These are phyloP conservation scores for Neonectria faginata DNA, from an alignment of 2,329 filamentous ascomycete genomes.

Conservation along the genomic window DNA sequence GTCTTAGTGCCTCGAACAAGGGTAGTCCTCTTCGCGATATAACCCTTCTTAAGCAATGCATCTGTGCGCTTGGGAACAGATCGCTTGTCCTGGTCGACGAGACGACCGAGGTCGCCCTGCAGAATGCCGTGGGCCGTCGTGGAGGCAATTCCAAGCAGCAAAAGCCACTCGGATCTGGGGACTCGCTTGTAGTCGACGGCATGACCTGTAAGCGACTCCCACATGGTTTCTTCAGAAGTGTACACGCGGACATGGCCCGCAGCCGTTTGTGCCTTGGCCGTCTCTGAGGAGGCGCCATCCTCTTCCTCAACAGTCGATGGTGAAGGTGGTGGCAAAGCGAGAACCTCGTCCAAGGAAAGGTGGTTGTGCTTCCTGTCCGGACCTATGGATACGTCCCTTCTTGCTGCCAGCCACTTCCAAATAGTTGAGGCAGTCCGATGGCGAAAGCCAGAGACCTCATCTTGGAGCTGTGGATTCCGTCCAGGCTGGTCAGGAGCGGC, in stretches of 20 bases:
- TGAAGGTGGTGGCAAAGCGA: constrained; percentile 36
- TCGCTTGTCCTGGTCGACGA: constrained; percentile 72
- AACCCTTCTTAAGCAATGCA: constrained; percentile 68
- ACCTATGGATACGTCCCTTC: constrained; percentile 53
- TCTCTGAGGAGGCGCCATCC: constrained; percentile 14
- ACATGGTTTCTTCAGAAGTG: constrained; percentile 67
- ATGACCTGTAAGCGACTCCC: constrained; percentile 71
- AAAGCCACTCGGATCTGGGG: constrained; percentile 69
- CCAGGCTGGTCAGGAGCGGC: constrained; percentile 18
- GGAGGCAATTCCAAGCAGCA: constrained; percentile 68
- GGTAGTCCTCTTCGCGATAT: constrained; percentile 70
- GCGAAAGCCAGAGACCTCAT: constrained; percentile 33
- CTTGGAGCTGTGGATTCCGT: constrained; percentile 21
- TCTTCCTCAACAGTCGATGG: constrained; percentile 7
- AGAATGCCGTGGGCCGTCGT: constrained; percentile 66
- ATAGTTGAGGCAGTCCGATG: constrained; percentile 48
- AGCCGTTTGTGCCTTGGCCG: background rate
- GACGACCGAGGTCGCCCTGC: constrained; percentile 68
- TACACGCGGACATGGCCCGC: constrained; percentile 52
- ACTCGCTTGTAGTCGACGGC: constrained; percentile 68
- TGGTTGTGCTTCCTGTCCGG: constrained; percentile 48
- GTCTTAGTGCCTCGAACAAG: constrained; percentile 70
- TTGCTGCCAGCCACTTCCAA: constrained; percentile 52
- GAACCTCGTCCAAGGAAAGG: constrained; percentile 54
- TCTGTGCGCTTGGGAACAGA: constrained; percentile 72